Evolutionary conservation across 140 eudicot species (phyloP).

Genomic region (Oenanthe javanica): DNA sequence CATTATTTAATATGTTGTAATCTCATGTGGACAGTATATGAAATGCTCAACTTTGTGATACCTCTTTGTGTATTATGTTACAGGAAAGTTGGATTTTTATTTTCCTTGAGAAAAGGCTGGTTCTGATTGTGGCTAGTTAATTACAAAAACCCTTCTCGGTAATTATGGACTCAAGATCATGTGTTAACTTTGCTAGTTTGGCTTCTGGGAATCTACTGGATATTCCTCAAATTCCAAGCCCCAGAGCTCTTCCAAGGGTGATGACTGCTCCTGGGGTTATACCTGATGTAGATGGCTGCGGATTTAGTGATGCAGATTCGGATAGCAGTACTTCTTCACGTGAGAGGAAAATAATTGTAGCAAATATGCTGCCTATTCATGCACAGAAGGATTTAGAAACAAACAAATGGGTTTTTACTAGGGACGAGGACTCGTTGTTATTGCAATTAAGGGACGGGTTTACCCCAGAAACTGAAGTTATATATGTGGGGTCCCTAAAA

Average conservation of each 20-base stretch:
- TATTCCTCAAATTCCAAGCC: constrained; percentile 56
- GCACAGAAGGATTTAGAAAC: constrained; percentile 54
- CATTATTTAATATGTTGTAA: background rate
- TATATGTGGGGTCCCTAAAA: constrained; percentile 33
- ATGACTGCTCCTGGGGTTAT: constrained; percentile 72
- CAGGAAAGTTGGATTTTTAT: constrained; percentile 22
- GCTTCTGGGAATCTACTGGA: constrained; percentile 55
- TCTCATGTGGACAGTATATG: background rate
- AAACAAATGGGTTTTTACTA: constrained; percentile 56
- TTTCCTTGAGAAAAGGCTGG: background rate
- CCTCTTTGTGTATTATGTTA: constrained; percentile 3
- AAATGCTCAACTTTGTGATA: background rate
- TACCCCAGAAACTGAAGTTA: constrained; percentile 41
- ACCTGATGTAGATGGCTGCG: constrained; percentile 38
- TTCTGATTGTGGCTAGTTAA: constrained; percentile 14
- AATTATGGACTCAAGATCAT: constrained; percentile 50
- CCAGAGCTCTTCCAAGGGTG: constrained; percentile 64
- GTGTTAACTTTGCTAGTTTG: constrained; percentile 46
- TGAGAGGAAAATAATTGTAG: constrained; percentile 70
- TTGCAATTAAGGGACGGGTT: constrained; percentile 74
- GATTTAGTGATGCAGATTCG: constrained; percentile 37
- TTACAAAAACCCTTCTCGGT: background rate
- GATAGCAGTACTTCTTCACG: constrained; percentile 43
- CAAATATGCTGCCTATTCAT: constrained; percentile 75
- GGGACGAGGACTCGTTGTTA: constrained; percentile 63